Conservation (phyloP, 345 rosid species). For the Isatis tinctoria region DNA sequence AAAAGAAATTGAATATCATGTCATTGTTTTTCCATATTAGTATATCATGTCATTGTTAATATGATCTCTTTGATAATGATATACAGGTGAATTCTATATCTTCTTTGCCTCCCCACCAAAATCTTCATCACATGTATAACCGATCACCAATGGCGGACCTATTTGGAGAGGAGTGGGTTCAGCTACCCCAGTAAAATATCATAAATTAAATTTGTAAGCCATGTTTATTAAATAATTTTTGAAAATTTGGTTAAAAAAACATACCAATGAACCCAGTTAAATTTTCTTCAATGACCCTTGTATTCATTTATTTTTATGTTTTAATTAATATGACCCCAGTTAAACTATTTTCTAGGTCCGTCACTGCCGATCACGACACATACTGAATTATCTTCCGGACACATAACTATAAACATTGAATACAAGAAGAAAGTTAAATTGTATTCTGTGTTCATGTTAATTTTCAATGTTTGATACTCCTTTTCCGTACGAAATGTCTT, state of each 20-base stretch:
- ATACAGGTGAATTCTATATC: neutral
- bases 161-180: too few species aligned
- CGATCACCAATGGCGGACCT: too few species aligned
- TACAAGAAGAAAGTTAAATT: neutral
- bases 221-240: too few species aligned
- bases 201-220: too few species aligned
- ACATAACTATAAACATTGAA: neutral
- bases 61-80: neutral
- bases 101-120: neutral
- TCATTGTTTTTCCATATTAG: neutral
- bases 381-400: neutral
- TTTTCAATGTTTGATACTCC: neutral
- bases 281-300: too few species aligned
- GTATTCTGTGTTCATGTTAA: neutral
- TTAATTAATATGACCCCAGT: too few species aligned
- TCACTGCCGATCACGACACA: neutral
- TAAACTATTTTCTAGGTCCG: too few species aligned
- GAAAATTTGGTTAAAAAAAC: too few species aligned
- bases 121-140: neutral
- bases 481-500: conserved; percentile 18
- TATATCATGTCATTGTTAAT: neutral
- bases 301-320: too few species aligned
- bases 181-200: too few species aligned
- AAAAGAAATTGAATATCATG: too few species aligned
- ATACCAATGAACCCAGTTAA: too few species aligned